These are phyloP conservation scores for Botrytis elliptica DNA, from an alignment of 2,329 filamentous ascomycete species.

Conservation along the genomic window DNA sequence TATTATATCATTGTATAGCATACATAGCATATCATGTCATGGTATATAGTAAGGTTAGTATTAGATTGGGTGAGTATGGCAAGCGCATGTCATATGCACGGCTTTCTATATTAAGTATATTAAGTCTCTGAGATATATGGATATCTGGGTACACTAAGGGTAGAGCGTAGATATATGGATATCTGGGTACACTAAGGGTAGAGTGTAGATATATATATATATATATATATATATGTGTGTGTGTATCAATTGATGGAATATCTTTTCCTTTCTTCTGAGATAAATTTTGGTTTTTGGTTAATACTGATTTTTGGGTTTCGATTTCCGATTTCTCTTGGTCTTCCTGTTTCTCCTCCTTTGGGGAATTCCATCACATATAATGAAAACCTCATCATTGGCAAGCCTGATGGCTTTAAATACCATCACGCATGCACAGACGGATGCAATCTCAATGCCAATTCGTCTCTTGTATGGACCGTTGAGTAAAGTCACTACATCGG, in stretches of 20 bases:
- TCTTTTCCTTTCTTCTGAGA: background rate
- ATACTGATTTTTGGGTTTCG: too few species aligned
- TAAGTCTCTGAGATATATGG: background rate
- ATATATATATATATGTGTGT: too few species aligned
- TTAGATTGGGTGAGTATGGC: too few species aligned
- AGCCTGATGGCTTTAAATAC: conserved; percentile 1
- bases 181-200: background rate
- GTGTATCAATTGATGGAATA: background rate
- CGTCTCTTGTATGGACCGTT: background rate
- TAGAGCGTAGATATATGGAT: background rate
- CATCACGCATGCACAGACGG: background rate
- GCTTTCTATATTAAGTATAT: background rate
- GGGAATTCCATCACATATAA: background rate
- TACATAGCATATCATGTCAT: background rate
- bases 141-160: background rate
- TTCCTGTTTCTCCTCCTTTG: background rate
- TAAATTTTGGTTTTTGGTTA: background rate
- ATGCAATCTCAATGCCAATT: conserved; percentile 6
- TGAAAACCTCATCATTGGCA: background rate
- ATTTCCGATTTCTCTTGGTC: too few species aligned
- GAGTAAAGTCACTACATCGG: conserved; percentile 3
- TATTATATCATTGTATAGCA: background rate
- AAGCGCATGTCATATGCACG: background rate
- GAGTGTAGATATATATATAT: background rate
- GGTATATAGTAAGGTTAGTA: too few species aligned